Percentiles rank a stretch among this genome's conserved stretches.
These are phyloP conservation scores for Poa annua DNA, from an alignment of 176 grass and related monocot species.

Conservation along the genomic window DNA sequence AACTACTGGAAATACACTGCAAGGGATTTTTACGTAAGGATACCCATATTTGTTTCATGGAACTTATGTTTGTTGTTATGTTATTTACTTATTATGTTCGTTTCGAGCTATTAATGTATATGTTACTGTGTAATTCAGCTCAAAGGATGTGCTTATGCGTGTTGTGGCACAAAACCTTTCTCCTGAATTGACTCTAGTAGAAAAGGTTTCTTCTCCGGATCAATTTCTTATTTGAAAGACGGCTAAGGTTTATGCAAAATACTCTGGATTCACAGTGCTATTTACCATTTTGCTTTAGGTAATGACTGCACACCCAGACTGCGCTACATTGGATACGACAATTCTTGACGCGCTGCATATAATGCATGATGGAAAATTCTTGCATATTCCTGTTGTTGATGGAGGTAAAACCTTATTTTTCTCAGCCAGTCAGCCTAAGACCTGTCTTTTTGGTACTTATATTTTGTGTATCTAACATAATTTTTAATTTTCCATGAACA, in stretches of 20 bases:
- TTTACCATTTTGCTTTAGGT: conserved; percentile 61
- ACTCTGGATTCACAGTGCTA: conserved; percentile 38
- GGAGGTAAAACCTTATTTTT: conserved; percentile 60
- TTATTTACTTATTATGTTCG: background rate
- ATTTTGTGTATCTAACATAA: conserved; percentile 22
- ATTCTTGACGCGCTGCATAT: conserved; percentile 97
- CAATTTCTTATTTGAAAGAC: conserved; percentile 31
- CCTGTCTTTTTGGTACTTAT: conserved; percentile 15
- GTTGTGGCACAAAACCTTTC: conserved; percentile 89
- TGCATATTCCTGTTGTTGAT: conserved; percentile 93
- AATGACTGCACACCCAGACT: conserved; percentile 85
- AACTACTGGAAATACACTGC: conserved; percentile 66
- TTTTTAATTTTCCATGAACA: conserved; percentile 37
- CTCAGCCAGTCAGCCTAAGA: background rate
- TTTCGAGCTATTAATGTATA: conserved; percentile 29
- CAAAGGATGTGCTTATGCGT: conserved; percentile 97
- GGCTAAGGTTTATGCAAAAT: conserved; percentile 5
- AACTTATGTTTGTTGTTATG: background rate
- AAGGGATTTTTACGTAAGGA: conserved; percentile 90
- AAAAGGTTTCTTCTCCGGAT: conserved; percentile 70
- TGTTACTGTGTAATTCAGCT: conserved; percentile 57
- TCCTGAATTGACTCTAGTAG: conserved; percentile 91
- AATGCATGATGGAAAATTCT: conserved; percentile 94
- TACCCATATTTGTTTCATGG: conserved; percentile 25
- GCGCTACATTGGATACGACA: conserved; percentile 73